A percentile compares a stretch with the other conserved stretches of the same genome.
phyloP scores from a whole-genome alignment of 2,329 filamentous ascomycete species.

The Fusarium caatingaense region DNA sequence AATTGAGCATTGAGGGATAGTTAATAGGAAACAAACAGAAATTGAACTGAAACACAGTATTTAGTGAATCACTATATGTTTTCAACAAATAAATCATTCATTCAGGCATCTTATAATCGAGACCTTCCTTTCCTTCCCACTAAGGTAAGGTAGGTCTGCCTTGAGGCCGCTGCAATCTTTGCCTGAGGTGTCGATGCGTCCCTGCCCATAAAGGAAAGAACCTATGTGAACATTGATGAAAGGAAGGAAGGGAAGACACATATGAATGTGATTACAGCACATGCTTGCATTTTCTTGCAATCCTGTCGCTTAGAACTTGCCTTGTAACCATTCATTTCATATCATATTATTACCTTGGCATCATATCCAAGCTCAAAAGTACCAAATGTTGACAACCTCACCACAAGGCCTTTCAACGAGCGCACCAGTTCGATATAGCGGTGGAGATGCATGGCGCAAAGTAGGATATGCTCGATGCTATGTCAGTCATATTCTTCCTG shows the following conservation, averaged over 20 bases:
- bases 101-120: not conserved
- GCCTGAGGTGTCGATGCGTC: conserved; percentile 30
- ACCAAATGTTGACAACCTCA: not conserved
- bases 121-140: not conserved
- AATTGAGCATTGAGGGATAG: not conserved
- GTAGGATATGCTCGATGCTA: conserved; percentile 3
- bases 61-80: not conserved
- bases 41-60: not conserved
- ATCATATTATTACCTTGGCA: not conserved
- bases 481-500: conserved; percentile 25
- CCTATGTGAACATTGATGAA: not conserved
- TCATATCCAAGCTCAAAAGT: not conserved
- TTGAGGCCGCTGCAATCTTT: conserved; percentile 8
- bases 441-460: conserved; percentile 9
- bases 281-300: not conserved
- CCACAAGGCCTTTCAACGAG: conserved; percentile 24
- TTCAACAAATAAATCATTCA: not conserved
- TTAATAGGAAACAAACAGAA: not conserved
- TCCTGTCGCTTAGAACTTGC: not conserved
- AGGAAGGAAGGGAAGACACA: not conserved
- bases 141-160: not conserved
- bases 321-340: not conserved
- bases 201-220: not conserved
- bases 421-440: conserved; percentile 22
- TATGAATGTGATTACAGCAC: conserved; percentile 19